Percentiles rank a stretch among this genome's conserved stretches.
These are phyloP conservation scores for Suillus plorans DNA, from an alignment of 768 basidiomycete species.

Conservation along the genomic window DNA sequence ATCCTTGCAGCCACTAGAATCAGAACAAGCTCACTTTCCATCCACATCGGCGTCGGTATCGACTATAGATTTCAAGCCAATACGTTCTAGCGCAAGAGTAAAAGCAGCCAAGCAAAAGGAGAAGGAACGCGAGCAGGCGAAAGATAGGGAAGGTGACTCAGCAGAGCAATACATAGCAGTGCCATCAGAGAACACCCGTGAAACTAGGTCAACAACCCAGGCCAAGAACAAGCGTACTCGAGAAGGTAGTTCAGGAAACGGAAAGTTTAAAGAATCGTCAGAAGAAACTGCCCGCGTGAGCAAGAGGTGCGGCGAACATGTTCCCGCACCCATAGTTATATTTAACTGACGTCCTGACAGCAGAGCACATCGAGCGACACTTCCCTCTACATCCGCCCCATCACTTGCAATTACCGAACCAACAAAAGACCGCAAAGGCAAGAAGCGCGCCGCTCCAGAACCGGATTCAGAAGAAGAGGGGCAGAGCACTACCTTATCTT, in stretches of 20 bases:
- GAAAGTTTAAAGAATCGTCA: conserved; percentile 59
- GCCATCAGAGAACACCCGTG: conserved; percentile 44
- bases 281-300: conserved; percentile 52
- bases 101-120: conserved; percentile 74
- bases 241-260: conserved; percentile 52
- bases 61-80: conserved; percentile 51
- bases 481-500: conserved; percentile 38
- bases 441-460: conserved; percentile 87
- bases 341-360: conserved; percentile 25
- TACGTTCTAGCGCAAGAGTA: conserved; percentile 75
- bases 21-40: conserved; percentile 35
- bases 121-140: conserved; percentile 51
- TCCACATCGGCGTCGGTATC: conserved; percentile 34
- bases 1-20: conserved; percentile 46
- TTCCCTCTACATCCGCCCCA: conserved; percentile 37
- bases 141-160: conserved; percentile 53
- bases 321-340: conserved; percentile 22
- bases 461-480: conserved; percentile 66
- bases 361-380: conserved; percentile 63
- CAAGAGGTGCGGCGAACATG: conserved; percentile 56
- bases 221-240: conserved; percentile 52
- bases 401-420: conserved; percentile 76
- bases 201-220: conserved; percentile 33
- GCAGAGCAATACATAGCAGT: conserved; percentile 40
- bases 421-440: conserved; percentile 76